These are phyloP conservation scores for Rutstroemia sp. DNA, from an alignment of 2,329 filamentous ascomycete genomes.

Conservation along the genomic window DNA sequence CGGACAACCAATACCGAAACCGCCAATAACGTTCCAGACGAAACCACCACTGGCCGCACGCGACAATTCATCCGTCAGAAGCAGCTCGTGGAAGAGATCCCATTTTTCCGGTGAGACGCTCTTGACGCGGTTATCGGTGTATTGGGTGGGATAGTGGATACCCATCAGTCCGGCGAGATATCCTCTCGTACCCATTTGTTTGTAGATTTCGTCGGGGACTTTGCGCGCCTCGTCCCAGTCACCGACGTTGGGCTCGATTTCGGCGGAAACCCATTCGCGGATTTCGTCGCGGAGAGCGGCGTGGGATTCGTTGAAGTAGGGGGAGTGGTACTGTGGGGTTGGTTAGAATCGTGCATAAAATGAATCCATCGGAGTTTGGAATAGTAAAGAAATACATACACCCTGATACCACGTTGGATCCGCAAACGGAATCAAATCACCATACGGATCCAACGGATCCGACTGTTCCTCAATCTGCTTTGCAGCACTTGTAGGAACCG, in stretches of 20 bases:
- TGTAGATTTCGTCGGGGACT: conserved; percentile 85
- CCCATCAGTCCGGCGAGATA: conserved; percentile 92
- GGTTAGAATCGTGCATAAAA: too few relatives aligned
- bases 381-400: conserved; percentile 59
- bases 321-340: conserved; percentile 75
- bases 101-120: conserved; percentile 81
- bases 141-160: conserved; percentile 69
- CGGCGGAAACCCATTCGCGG: conserved; percentile 82
- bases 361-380: too few relatives aligned
- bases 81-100: conserved; percentile 98
- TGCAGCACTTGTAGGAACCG: conserved; percentile 34
- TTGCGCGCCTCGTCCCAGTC: conserved; percentile 97
- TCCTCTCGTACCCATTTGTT: conserved; percentile 86
- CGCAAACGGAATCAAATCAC: conserved; percentile 80
- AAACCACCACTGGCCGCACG: conserved; percentile 84
- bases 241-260: conserved; percentile 83
- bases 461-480: conserved; percentile 35
- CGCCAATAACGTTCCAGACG: conserved; percentile 94
- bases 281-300: conserved; percentile 85
- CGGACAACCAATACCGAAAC: conserved; percentile 92
- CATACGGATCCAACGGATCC: conserved; percentile 77
- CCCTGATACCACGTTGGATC: conserved; percentile 95
- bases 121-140: conserved; percentile 63
- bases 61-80: conserved; percentile 90
- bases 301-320: conserved; percentile 94